These are phyloP conservation scores for Solanum pennellii DNA, from an alignment of 257 asterid genomes.

Conservation along the genomic window DNA sequence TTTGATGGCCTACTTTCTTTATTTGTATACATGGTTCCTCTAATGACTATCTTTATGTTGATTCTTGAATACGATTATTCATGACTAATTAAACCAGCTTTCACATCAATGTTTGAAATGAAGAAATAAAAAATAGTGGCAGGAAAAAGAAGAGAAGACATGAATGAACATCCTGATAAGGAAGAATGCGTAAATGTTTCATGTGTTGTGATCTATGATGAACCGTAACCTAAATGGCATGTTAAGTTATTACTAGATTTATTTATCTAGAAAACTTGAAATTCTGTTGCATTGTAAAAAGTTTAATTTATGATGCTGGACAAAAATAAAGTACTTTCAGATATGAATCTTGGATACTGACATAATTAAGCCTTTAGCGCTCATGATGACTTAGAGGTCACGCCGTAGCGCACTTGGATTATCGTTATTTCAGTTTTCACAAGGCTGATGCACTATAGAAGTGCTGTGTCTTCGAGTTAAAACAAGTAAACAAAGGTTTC, in stretches of 20 bases:
- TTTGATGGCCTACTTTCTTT: background rate
- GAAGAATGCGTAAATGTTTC: background rate
- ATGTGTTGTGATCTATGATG: background rate
- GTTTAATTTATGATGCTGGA: background rate
- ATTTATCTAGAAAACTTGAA: background rate
- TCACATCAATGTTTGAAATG: background rate
- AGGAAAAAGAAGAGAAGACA: background rate
- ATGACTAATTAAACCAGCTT: background rate
- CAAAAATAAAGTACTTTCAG: background rate
- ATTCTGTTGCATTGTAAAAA: background rate
- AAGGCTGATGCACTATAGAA: background rate
- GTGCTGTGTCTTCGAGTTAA: background rate
- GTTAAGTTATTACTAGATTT: background rate
- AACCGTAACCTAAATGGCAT: background rate
- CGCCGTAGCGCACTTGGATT: background rate
- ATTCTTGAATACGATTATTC: background rate
- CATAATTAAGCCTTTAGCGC: background rate
- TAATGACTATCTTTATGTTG: background rate
- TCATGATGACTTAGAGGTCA: background rate
- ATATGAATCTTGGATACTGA: background rate
- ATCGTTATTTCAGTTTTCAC: background rate
- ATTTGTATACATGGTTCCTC: background rate
- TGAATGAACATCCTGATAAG: background rate
- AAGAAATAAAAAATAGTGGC: background rate
- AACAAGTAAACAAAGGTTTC: background rate